Evolutionary conservation across 108 stramenopile species (phyloP).

Genomic region (Skeletonema grethae): DNA sequence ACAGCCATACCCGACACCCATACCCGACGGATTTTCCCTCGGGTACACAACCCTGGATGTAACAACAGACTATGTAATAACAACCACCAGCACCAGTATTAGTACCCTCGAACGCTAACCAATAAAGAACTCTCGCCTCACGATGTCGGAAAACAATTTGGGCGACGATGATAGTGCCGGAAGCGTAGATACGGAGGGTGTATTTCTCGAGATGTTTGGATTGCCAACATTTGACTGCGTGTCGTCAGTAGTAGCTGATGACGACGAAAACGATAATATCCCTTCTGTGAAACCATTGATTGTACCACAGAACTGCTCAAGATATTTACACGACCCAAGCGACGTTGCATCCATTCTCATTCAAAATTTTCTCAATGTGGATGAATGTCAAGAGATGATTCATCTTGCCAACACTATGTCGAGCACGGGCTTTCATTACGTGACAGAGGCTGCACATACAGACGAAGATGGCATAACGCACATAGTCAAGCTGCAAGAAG

Average conservation of each 20-base stretch:
- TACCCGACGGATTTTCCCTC: too few species aligned
- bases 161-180: constrained; percentile 8
- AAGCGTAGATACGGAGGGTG: constrained; percentile 28
- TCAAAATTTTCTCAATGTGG: constrained; percentile 35
- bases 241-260: constrained; percentile 11
- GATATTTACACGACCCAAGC: constrained; percentile 50
- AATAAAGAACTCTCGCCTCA: background rate
- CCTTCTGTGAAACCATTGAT: constrained; percentile 8
- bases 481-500: constrained; percentile 51
- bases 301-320: constrained; percentile 50
- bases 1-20: too few species aligned
- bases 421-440: constrained; percentile 54
- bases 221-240: constrained; percentile 16
- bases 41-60: too few species aligned
- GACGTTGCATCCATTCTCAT: constrained; percentile 55
- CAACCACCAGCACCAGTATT: too few species aligned
- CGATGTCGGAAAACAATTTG: background rate
- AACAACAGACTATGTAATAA: too few species aligned
- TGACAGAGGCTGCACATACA: constrained; percentile 60
- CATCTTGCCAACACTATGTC: constrained; percentile 31
- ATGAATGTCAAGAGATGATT: constrained; percentile 55
- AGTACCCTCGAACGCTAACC: too few species aligned
- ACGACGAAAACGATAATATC: background rate
- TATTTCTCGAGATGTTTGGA: constrained; percentile 38
- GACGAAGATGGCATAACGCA: constrained; percentile 56